phyloP scores from a whole-genome alignment of 495 filamentous ascomycete species.

The Immersiella caudata region DNA sequence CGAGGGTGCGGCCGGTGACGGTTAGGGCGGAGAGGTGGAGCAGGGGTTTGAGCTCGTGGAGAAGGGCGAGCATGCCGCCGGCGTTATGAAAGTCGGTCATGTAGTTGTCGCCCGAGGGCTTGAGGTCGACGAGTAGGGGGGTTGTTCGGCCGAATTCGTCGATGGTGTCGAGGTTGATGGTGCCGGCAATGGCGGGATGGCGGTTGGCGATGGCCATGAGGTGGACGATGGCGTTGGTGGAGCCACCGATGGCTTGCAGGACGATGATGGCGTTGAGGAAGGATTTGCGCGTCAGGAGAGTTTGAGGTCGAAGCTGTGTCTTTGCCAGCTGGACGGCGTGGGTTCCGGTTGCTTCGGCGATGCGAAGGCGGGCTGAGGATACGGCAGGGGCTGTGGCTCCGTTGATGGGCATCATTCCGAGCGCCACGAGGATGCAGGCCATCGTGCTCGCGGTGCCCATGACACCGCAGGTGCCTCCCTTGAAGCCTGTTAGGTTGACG shows the following conservation, averaged over 20 bases:
- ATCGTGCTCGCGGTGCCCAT: constrained; percentile 74
- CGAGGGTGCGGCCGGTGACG: constrained; percentile 61
- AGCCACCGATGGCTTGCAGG: constrained; percentile 69
- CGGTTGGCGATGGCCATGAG: constrained; percentile 65
- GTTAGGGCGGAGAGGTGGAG: constrained; percentile 61
- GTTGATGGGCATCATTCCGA: constrained; percentile 66
- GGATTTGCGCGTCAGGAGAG: constrained; percentile 60
- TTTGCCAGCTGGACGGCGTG: constrained; percentile 50
- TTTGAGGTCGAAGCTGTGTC: constrained; percentile 49
- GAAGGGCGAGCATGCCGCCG: constrained; percentile 63
- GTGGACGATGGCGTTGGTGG: constrained; percentile 70
- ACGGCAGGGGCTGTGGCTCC: constrained; percentile 65
- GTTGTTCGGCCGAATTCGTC: constrained; percentile 63
- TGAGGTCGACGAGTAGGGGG: constrained; percentile 66
- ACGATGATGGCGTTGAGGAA: constrained; percentile 71
- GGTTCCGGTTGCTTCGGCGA: constrained; percentile 65
- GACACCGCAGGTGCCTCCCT: constrained; percentile 69
- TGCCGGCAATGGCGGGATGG: constrained; percentile 57
- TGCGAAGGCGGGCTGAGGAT: constrained; percentile 62
- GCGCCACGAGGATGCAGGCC: constrained; percentile 64
- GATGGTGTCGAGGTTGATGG: constrained; percentile 59
- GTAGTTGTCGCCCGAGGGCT: constrained; percentile 69
- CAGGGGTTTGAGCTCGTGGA: constrained; percentile 59
- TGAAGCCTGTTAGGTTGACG: not conserved
- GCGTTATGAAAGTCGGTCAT: constrained; percentile 74